Percentiles rank a stretch among this genome's conserved stretches.
Conservation (phyloP, 225 moss, liverwort and hornwort species). For the Climacium dendroides region DNA sequence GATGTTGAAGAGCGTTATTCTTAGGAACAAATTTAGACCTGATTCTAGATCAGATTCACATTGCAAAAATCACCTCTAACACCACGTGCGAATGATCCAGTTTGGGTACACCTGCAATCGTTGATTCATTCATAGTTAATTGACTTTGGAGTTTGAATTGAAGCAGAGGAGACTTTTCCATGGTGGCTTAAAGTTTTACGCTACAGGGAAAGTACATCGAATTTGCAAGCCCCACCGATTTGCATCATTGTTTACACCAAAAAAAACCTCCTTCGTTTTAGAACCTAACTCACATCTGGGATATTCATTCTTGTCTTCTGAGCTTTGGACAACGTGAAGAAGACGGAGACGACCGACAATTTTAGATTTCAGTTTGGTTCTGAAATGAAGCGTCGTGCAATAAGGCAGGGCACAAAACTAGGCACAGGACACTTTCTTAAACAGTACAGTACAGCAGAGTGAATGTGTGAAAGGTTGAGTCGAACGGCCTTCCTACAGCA, state of each 20-base stretch:
- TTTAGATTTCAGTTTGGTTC: too few relatives aligned
- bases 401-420: neutral
- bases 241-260: neutral
- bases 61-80: too few relatives aligned
- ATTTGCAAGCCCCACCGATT: neutral
- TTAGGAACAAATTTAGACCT: too few relatives aligned
- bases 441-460: too few relatives aligned
- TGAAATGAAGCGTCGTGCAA: neutral
- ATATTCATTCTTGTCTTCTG: neutral
- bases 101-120: too few relatives aligned
- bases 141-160: too few relatives aligned
- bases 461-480: neutral
- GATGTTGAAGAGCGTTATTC: too few relatives aligned
- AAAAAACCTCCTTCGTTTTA: neutral
- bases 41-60: too few relatives aligned
- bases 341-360: neutral
- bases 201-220: too few relatives aligned
- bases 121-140: neutral
- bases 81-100: too few relatives aligned
- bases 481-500: neutral
- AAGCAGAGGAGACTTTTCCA: neutral
- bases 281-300: fast-evolving
- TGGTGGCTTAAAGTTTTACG: too few relatives aligned
- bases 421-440: neutral
- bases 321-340: too few relatives aligned